A percentile compares a stretch with the other conserved stretches of the same genome.
Conservation (phyloP, 2,329 filamentous ascomycete genomes). For the Aspergillus fischeri region DNA sequence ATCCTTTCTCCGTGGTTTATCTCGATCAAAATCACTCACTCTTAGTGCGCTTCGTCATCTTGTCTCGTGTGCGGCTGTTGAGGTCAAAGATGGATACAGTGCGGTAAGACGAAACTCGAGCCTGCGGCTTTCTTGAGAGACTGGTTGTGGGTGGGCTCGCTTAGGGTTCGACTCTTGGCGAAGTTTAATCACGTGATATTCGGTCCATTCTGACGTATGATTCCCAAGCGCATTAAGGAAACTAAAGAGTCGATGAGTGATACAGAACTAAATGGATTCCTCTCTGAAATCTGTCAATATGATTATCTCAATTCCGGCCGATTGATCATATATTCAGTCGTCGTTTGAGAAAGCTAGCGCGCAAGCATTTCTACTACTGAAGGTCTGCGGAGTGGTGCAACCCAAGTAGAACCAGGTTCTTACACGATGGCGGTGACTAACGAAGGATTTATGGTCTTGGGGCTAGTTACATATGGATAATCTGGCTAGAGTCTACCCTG, state of each 20-base stretch:
- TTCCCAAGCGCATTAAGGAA: background rate
- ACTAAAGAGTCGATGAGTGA: background rate
- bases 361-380: background rate
- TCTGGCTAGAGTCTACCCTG: background rate
- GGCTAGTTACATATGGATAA: background rate
- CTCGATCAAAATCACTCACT: constrained; percentile 43
- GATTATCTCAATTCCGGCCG: background rate
- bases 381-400: background rate
- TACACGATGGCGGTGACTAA: background rate
- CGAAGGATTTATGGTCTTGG: background rate
- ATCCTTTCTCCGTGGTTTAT: background rate
- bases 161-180: constrained; percentile 34
- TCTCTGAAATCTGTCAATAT: too few species aligned
- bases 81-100: constrained; percentile 36
- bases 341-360: background rate
- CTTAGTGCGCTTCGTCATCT: constrained; percentile 94
- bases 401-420: background rate
- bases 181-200: constrained; percentile 24
- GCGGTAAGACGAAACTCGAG: constrained; percentile 31
- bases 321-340: background rate
- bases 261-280: background rate
- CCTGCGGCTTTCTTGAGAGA: constrained; percentile 29
- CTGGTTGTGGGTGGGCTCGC: constrained; percentile 37
- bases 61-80: constrained; percentile 46
- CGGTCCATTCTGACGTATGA: background rate